Percentiles rank a stretch among this genome's conserved stretches.
Evolutionary conservation across 1,284 basidiomycete species (phyloP).

Genomic region (Phellopilus nigrolimitatus): DNA sequence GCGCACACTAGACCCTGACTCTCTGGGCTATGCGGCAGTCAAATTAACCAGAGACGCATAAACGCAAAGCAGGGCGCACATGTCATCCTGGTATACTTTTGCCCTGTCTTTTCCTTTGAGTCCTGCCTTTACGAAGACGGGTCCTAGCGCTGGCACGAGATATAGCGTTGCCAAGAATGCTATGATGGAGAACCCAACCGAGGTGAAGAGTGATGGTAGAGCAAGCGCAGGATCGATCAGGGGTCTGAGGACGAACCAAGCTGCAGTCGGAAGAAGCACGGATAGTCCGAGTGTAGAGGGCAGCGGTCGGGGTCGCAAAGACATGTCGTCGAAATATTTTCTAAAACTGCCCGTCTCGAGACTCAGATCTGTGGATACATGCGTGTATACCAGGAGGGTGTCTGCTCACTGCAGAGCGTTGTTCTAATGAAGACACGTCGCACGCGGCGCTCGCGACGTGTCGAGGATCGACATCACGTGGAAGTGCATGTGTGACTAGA

Average conservation of each 20-base stretch:
- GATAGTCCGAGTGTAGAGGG: slow-evolving; percentile 45
- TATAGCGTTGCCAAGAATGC: slow-evolving; percentile 72
- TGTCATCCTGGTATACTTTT: slow-evolving; percentile 66
- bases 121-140: slow-evolving; percentile 70
- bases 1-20: slow-evolving; percentile 90
- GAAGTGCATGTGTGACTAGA: too few species aligned
- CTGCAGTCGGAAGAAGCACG: slow-evolving; percentile 56
- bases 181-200: slow-evolving; percentile 75
- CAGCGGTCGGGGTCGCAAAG: slow-evolving; percentile 42
- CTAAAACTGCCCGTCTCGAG: too few species aligned
- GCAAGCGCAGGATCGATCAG: slow-evolving; percentile 62
- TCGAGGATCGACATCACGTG: too few species aligned
- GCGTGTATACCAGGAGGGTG: too few species aligned
- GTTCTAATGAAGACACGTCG: too few species aligned
- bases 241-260: slow-evolving; percentile 66
- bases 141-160: slow-evolving; percentile 70
- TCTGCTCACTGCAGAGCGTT: too few species aligned
- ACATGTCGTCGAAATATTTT: not conserved
- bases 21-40: slow-evolving; percentile 67
- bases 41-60: not conserved
- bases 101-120: slow-evolving; percentile 79
- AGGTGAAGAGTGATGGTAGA: slow-evolving; percentile 66
- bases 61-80: slow-evolving; percentile 47
- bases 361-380: too few species aligned
- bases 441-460: too few species aligned